Percentiles rank a stretch among this genome's conserved stretches.
These are phyloP conservation scores for Mycosphaerella sp. DNA, from an alignment of 2,329 filamentous ascomycete genomes.

Conservation along the genomic window DNA sequence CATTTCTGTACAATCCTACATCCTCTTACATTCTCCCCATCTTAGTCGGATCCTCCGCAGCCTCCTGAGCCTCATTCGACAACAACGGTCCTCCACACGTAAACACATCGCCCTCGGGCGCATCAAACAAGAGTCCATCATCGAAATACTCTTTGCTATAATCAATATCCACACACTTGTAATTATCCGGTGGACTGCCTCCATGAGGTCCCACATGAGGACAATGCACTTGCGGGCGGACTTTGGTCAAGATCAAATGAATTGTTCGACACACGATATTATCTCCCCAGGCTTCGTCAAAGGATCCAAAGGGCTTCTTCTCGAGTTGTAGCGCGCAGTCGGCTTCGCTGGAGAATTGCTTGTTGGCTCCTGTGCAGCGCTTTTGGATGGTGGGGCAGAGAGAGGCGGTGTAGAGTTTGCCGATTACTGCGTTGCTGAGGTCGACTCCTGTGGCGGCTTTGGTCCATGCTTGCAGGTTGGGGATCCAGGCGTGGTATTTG, in stretches of 20 bases:
- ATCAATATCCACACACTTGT: slow-evolving; percentile 29
- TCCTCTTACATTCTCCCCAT: not conserved
- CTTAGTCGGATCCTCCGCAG: not conserved
- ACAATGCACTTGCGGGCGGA: slow-evolving; percentile 29
- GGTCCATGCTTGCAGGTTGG: slow-evolving; percentile 38
- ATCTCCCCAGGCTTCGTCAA: slow-evolving; percentile 42
- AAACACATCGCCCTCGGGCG: slow-evolving; percentile 16
- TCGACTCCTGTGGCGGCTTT: slow-evolving; percentile 23
- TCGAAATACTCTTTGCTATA: slow-evolving; percentile 28
- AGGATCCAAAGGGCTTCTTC: slow-evolving; percentile 36
- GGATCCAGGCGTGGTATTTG: slow-evolving; percentile 43
- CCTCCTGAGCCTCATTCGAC: not conserved
- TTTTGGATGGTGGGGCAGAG: slow-evolving; percentile 35
- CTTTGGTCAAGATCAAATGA: slow-evolving; percentile 35
- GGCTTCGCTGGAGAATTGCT: slow-evolving; percentile 32
- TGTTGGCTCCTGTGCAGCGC: slow-evolving; percentile 35
- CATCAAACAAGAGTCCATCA: slow-evolving; percentile 20
- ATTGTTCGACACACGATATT: slow-evolving; percentile 41
- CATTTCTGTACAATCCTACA: no score
- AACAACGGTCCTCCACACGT: slow-evolving; percentile 14
- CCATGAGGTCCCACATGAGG: slow-evolving; percentile 22
- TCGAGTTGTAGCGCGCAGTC: slow-evolving; percentile 34
- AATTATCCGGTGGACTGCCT: slow-evolving; percentile 9
- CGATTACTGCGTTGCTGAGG: slow-evolving; percentile 27
- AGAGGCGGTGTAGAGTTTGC: slow-evolving; percentile 28